phyloP scores from a whole-genome alignment of 1,139 yeast genomes.

The Suhomyces yuchorum region DNA sequence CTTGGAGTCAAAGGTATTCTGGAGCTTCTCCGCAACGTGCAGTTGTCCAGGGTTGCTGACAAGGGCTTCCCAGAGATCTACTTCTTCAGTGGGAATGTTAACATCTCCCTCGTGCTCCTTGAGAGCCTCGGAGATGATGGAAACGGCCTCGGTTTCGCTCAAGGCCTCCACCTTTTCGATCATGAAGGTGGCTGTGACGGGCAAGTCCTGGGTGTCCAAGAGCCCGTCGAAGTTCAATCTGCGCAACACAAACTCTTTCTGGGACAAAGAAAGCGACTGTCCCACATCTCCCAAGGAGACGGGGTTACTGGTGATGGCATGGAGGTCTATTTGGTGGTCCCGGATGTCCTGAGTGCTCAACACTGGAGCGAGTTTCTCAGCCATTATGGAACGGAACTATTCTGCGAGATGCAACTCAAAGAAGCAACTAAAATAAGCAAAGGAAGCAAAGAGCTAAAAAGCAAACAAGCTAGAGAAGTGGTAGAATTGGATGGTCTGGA shows the following conservation, averaged over 20 bases:
- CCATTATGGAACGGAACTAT: not conserved
- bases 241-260: conserved; percentile 29
- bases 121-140: conserved; percentile 22
- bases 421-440: too few species aligned
- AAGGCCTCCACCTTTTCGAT: conserved; percentile 25
- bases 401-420: not conserved
- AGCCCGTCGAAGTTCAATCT: conserved; percentile 32
- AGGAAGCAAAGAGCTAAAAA: too few species aligned
- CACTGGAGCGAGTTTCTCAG: conserved; percentile 18
- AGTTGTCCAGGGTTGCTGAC: not conserved
- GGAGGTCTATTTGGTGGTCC: conserved; percentile 19
- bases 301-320: conserved; percentile 19
- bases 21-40: not conserved
- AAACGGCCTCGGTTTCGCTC: conserved; percentile 20
- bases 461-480: too few species aligned
- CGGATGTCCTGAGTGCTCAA: conserved; percentile 17
- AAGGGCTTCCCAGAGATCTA: conserved; percentile 16
- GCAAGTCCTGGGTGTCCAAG: conserved; percentile 34
- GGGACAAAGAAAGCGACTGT: conserved; percentile 27
- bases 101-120: conserved; percentile 26
- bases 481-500: too few species aligned
- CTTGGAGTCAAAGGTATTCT: not conserved
- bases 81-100: conserved; percentile 24
- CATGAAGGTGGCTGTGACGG: conserved; percentile 28
- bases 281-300: conserved; percentile 31